phyloP scores from a whole-genome alignment of 2,329 filamentous ascomycete species.

The Chrysoporthe cubensis region DNA sequence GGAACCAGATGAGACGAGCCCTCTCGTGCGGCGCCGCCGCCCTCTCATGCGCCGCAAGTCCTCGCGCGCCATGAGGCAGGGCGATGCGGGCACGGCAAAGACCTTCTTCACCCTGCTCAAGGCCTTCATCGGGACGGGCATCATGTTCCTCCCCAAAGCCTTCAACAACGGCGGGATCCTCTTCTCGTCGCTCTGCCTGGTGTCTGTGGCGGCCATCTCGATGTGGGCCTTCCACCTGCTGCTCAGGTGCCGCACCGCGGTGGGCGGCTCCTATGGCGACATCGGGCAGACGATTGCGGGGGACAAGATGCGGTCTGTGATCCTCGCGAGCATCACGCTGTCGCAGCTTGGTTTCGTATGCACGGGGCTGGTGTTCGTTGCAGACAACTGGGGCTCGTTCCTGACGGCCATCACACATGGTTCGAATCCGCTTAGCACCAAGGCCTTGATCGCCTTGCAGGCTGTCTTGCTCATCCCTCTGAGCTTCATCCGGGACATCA shows the following conservation, averaged over 20 bases:
- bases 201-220: constrained; percentile 67
- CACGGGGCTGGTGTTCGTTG: constrained; percentile 76
- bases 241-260: constrained; percentile 65
- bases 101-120: constrained; percentile 81
- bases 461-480: constrained; percentile 68
- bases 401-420: constrained; percentile 62
- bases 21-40: constrained; percentile 61
- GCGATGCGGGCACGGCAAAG: constrained; percentile 70
- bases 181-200: constrained; percentile 71
- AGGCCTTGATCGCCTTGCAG: constrained; percentile 67
- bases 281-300: constrained; percentile 70
- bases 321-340: constrained; percentile 71
- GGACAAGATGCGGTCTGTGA: constrained; percentile 63
- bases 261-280: constrained; percentile 73
- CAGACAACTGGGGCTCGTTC: constrained; percentile 73
- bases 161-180: constrained; percentile 79
- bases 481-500: constrained; percentile 73
- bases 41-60: constrained; percentile 50
- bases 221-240: constrained; percentile 74
- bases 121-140: constrained; percentile 78
- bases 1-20: constrained; percentile 55
- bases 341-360: constrained; percentile 81
- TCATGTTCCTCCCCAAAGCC: constrained; percentile 81
- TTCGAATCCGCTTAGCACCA: constrained; percentile 54
- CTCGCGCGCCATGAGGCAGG: constrained; percentile 47